phyloP scores from a whole-genome alignment of 1,284 basidiomycete species.

The Ustanciosporium gigantosporum region DNA sequence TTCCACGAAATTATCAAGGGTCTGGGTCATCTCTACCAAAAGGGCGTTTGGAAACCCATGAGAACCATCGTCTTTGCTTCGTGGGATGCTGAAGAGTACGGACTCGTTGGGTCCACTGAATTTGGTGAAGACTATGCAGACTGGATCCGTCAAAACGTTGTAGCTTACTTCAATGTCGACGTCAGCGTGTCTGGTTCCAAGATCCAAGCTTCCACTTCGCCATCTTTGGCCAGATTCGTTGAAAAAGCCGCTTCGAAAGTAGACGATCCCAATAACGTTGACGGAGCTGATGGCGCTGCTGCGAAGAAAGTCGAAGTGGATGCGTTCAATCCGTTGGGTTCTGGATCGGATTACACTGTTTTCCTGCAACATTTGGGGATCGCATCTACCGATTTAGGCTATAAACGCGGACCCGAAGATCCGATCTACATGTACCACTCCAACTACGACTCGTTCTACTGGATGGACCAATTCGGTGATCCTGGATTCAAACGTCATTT shows the following conservation, averaged over 20 bases:
- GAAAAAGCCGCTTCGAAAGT: conserved; percentile 70
- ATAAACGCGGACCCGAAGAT: conserved; percentile 39
- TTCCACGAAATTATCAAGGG: conserved; percentile 80
- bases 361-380: conserved; percentile 67
- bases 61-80: conserved; percentile 84
- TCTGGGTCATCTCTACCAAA: conserved; percentile 72
- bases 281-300: conserved; percentile 1
- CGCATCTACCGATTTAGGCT: conserved; percentile 61
- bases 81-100: conserved; percentile 94
- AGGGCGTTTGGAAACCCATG: conserved; percentile 82
- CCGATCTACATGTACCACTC: conserved; percentile 66
- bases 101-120: conserved; percentile 83
- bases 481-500: conserved; percentile 75
- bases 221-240: conserved; percentile 78
- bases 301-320: conserved; percentile 15
- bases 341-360: conserved; percentile 73
- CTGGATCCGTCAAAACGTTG: conserved; percentile 76
- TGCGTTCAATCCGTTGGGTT: conserved; percentile 62
- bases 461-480: conserved; percentile 77
- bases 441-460: conserved; percentile 76
- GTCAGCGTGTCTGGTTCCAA: conserved; percentile 72
- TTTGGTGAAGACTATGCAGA: conserved; percentile 85
- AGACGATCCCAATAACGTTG: conserved; percentile 49
- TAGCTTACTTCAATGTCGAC: conserved; percentile 85
- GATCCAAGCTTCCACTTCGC: conserved; percentile 68